Percentiles rank a stretch among this genome's conserved stretches.
These are phyloP conservation scores for Tremellales sp. DNA, from an alignment of 1,284 basidiomycete species.

Conservation along the genomic window DNA sequence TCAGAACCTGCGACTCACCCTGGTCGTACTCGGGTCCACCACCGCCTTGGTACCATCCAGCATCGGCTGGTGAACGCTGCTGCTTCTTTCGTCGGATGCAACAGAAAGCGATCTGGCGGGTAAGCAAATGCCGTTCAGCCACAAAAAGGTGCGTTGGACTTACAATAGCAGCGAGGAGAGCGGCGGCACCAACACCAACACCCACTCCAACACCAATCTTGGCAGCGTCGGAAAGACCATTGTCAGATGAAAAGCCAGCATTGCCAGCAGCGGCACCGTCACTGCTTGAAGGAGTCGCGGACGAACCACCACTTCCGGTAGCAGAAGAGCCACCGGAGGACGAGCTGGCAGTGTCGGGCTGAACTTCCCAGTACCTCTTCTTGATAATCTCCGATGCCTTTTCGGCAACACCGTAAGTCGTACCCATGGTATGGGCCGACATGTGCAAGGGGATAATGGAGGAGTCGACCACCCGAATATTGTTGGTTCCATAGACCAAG, in stretches of 20 bases:
- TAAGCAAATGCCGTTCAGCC: neutral
- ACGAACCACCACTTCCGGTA: conserved; percentile 13
- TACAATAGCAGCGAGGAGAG: conserved; percentile 31
- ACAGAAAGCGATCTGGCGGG: conserved; percentile 18
- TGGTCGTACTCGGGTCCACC: neutral
- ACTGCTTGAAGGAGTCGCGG: conserved; percentile 29
- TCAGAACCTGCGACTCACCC: no score
- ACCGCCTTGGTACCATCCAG: conserved; percentile 27
- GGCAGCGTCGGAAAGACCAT: conserved; percentile 16
- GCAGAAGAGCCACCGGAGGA: conserved; percentile 3
- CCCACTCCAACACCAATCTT: conserved; percentile 43
- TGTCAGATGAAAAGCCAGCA: neutral
- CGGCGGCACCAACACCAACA: conserved; percentile 32
- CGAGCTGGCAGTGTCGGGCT: conserved; percentile 7
- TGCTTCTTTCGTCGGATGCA: conserved; percentile 27
- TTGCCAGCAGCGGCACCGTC: conserved; percentile 18
- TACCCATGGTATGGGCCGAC: conserved; percentile 47
- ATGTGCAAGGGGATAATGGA: conserved; percentile 51
- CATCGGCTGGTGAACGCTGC: conserved; percentile 14
- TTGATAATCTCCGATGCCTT: conserved; percentile 62
- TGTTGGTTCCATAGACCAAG: conserved; percentile 59
- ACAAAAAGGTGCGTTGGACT: conserved; percentile 1
- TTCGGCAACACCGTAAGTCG: conserved; percentile 67
- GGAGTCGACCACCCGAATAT: conserved; percentile 51
- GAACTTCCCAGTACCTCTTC: conserved; percentile 27